A percentile compares a stretch with the other conserved stretches of the same genome.
Conservation (phyloP, 2,329 filamentous ascomycete genomes). For the Gaeumannomyces sp. region DNA sequence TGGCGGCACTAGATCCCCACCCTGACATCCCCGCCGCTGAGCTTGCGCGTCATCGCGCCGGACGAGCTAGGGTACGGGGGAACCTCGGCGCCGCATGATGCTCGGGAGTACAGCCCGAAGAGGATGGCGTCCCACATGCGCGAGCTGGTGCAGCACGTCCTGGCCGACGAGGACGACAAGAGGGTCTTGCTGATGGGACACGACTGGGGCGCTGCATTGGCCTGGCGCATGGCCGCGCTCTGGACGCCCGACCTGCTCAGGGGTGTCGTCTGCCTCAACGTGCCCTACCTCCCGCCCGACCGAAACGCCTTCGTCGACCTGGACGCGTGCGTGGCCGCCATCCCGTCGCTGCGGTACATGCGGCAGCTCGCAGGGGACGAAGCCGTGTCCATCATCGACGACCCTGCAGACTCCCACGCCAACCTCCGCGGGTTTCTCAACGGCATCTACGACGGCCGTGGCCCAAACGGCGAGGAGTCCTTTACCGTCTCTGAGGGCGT, state of each 20-base stretch:
- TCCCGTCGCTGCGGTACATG: constrained; percentile 77
- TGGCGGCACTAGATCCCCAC: constrained; percentile 81
- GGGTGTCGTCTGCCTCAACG: constrained; percentile 34
- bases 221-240: constrained; percentile 47
- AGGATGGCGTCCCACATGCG: constrained; percentile 29
- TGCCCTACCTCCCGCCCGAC: constrained; percentile 31
- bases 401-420: constrained; percentile 32
- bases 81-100: constrained; percentile 33
- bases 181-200: constrained; percentile 37
- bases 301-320: constrained; percentile 37
- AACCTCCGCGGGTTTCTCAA: constrained; percentile 60
- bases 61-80: constrained; percentile 32
- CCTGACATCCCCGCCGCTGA: constrained; percentile 52
- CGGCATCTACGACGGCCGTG: constrained; percentile 61
- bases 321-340: constrained; percentile 38
- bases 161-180: constrained; percentile 29
- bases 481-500: constrained; percentile 59
- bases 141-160: constrained; percentile 51
- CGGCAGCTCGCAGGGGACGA: constrained; percentile 66
- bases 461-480: constrained; percentile 46
- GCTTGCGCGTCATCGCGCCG: constrained; percentile 40
- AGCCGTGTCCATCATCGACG: constrained; percentile 52
- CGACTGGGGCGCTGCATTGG: constrained; percentile 38
- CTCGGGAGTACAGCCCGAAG: constrained; percentile 27
- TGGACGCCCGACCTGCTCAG: constrained; percentile 54